Percentiles rank a stretch among this genome's conserved stretches.
Conservation (phyloP, 768 basidiomycete species). For the Boletus tylopilopsis region DNA sequence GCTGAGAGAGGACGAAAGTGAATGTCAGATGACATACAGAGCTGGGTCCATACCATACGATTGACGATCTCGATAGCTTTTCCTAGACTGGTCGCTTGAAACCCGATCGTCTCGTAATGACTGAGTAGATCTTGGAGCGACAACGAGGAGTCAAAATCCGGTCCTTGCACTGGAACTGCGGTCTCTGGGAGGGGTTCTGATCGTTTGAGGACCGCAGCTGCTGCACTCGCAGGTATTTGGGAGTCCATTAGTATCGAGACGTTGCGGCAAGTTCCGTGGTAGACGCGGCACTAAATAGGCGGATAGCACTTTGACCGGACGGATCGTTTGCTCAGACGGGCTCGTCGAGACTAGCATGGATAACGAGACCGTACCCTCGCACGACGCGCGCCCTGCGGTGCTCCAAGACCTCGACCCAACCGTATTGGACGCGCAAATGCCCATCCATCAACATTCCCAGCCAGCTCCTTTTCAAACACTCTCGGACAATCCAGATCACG, state of each 20-base stretch:
- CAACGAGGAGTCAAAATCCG: conserved; percentile 71
- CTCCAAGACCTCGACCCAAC: conserved; percentile 8
- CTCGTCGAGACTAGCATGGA: conserved; percentile 21
- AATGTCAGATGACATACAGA: not conserved
- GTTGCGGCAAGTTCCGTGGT: conserved; percentile 28
- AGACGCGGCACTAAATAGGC: too few species aligned
- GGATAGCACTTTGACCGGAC: too few species aligned
- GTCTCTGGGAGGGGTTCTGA: conserved; percentile 68
- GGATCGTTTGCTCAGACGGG: not conserved
- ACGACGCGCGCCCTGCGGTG: conserved; percentile 1
- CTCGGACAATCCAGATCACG: not conserved
- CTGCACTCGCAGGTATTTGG: conserved; percentile 51
- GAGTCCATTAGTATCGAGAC: conserved; percentile 8
- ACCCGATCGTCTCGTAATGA: conserved; percentile 89
- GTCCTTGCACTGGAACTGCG: conserved; percentile 76
- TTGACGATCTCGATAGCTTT: conserved; percentile 88
- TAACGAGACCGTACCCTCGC: conserved; percentile 8
- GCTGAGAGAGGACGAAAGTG: conserved; percentile 38
- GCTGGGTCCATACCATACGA: conserved; percentile 65
- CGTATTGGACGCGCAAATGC: conserved; percentile 6
- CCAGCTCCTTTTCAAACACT: conserved; percentile 1
- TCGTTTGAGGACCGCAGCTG: conserved; percentile 73
- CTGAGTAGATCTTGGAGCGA: conserved; percentile 67
- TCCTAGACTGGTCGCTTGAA: conserved; percentile 93
- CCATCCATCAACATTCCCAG: conserved; percentile 5